Base-by-base conservation (phyloP, 2,329 filamentous ascomycete species). In the Harringtonia lauricola region DNA sequence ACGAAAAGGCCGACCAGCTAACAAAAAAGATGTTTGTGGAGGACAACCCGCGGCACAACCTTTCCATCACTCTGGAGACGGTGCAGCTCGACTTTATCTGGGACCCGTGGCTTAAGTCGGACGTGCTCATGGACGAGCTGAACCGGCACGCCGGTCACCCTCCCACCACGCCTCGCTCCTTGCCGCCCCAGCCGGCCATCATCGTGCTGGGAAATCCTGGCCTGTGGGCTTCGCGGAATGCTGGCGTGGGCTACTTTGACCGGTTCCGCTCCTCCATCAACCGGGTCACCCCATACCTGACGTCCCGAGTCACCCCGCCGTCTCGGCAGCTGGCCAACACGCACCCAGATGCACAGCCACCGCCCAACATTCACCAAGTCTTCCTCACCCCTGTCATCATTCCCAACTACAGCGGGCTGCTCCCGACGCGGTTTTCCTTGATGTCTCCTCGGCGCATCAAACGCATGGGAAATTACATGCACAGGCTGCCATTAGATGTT, bases 71-170 rank as follows among this genome's bases (percentile, higher is more conserved):
- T 7, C 63, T 64, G 2, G 61, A 62, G 14, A 64, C 63, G n/a
- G 63, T 74, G 3, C 64, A 55, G 24, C 51, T 81, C 22, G 61
- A 72, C 38, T 80, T 79, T 49, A 56, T 79, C 12, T 82, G 76
- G 75, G 77, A 83, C 56, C 78, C 79, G 1, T 79, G 65, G 59
- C 61, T 81, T 21, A 74, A 81, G 55, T 65, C 68, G 24, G 66
- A 68, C 0, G 52, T 52, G 9, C 52, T 72, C 24, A 54, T 63
- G 21, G 53, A 59, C 14, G 64, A 70, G 39, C 51, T 77, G 35
- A 53, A 57, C 24, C 53, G 54, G 2, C 70, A 54, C 37, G 52
- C 49, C 41, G 39, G 49, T 17, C 48, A 49, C 24, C 24, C 24
- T 6, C 24, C 24, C 24, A 10, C 24, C 7, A 26, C 6, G 24